Conservation (phyloP, 1,139 yeast species). For the Geotrichum restrictum region DNA sequence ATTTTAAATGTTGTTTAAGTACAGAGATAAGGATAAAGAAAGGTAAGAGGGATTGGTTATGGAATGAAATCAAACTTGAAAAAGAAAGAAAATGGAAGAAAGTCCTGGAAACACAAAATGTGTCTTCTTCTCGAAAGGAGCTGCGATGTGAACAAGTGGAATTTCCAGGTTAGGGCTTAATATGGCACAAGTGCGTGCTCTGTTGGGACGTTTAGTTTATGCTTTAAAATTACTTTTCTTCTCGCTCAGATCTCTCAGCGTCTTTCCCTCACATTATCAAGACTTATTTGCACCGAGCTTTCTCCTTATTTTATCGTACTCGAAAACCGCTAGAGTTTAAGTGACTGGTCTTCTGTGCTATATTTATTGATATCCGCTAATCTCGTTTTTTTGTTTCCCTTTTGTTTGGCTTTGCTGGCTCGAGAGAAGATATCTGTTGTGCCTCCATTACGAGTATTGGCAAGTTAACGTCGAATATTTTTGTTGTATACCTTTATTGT, state of each 20-base stretch:
- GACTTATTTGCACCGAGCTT: not conserved
- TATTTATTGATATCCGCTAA: too few relatives aligned
- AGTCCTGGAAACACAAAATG: too few relatives aligned
- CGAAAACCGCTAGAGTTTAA: too few relatives aligned
- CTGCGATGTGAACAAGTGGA: not conserved
- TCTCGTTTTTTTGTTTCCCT: not conserved
- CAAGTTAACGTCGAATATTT: too few relatives aligned
- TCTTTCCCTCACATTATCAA: too few relatives aligned
- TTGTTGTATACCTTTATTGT: not conserved
- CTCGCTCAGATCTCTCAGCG: too few relatives aligned
- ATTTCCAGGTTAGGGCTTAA: not conserved
- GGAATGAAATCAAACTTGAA: not conserved
- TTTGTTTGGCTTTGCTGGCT: not conserved
- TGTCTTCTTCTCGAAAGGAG: not conserved
- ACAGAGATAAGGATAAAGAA: not conserved
- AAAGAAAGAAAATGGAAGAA: not conserved
- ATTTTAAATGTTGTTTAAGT: slow-evolving; percentile 22
- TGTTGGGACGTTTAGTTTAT: slow-evolving; percentile 1
- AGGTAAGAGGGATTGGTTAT: not conserved
- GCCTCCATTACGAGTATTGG: too few relatives aligned
- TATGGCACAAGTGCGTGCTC: not conserved
- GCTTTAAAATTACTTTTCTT: not conserved
- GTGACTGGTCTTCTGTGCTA: too few relatives aligned
- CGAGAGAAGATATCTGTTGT: too few relatives aligned
- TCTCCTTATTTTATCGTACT: not conserved